Evolutionary conservation across 345 rosid genomes (phyloP), one percentile per base, ranked within the genome.

Genomic region (Pugionium dolabratum): DNA sequence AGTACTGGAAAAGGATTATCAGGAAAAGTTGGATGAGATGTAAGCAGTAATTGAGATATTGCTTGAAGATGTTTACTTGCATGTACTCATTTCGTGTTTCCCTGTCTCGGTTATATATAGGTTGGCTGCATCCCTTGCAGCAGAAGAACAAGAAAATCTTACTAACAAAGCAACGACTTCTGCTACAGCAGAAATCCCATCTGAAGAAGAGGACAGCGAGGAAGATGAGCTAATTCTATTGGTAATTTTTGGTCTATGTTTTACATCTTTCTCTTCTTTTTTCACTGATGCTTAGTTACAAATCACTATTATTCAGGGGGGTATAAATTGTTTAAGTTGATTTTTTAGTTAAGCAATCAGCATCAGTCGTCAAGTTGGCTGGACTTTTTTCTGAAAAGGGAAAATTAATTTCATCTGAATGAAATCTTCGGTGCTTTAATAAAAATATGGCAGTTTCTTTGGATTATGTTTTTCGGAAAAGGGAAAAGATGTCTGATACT

Each of bases 1-100:
- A 27, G 72, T 33, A 41, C 62, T 59, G 41, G 78, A 47, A 9
- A 69, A 47, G 35, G 64, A 66, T 31, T 59, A 65, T 78, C 87
- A 79, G 78, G 81, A 78, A 68, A 86, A 81, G 72, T 74, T 76
- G 65, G 91, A 85, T 67, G 85, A 86, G 66, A 82, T 82, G 97
- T 93, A 85, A 76, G 96, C 9, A 31, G 47, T 34, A 61, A 35
- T 60, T 35, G 43, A 54, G 32, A 33, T 77, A 49, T 50, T 34
- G 55, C 28, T 30, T 50, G 42, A 43, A 62, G 56, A 18, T 58
- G 44, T 59, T 73, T 54, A 57, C 18, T 34, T 32, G 36, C 66
- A 30, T 37, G 11, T 71, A 55, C 39, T 49, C 40, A 41, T 56
- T 59, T 18, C 25, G 28, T 65, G 66, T 37, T 77, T 72, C 43